Evolutionary conservation across 1,284 basidiomycete genomes (phyloP).

Genomic region (Cystobasidium sp.): DNA sequence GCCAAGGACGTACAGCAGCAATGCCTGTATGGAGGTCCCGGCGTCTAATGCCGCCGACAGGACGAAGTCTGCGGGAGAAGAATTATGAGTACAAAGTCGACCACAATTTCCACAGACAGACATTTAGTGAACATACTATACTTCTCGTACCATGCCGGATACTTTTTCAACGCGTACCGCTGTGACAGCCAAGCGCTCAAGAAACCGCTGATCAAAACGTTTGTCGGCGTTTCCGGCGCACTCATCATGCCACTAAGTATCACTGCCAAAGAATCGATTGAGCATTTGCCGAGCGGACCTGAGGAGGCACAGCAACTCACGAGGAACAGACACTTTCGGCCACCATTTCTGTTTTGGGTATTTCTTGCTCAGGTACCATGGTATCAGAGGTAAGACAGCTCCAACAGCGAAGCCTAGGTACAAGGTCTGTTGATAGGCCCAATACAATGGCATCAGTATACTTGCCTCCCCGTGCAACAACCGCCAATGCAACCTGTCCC

Average conservation of each 20-base stretch:
- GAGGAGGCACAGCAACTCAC: conserved; percentile 17
- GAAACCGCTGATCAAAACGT: conserved; percentile 53
- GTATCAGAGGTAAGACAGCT: conserved; percentile 51
- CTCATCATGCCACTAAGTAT: conserved; percentile 52
- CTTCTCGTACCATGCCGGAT: conserved; percentile 54
- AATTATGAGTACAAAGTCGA: background rate
- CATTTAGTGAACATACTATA: conserved; percentile 43
- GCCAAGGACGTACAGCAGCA: conserved; percentile 52
- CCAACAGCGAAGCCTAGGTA: conserved; percentile 54
- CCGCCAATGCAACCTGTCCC: background rate
- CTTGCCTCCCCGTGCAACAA: background rate
- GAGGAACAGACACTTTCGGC: conserved; percentile 51
- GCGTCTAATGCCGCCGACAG: conserved; percentile 49
- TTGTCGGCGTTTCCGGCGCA: conserved; percentile 54
- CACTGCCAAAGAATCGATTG: conserved; percentile 25
- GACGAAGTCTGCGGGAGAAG: conserved; percentile 28
- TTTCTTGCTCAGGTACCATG: conserved; percentile 51
- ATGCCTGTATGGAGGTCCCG: conserved; percentile 53
- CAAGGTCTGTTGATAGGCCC: background rate
- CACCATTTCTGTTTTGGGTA: conserved; percentile 48
- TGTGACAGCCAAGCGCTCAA: conserved; percentile 52
- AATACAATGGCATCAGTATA: background rate
- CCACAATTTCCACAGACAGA: background rate
- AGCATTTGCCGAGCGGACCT: background rate
- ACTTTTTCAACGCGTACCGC: conserved; percentile 51